Evolutionary conservation across 176 grass and related monocot species (phyloP).

Genomic region (Oryza punctata): DNA sequence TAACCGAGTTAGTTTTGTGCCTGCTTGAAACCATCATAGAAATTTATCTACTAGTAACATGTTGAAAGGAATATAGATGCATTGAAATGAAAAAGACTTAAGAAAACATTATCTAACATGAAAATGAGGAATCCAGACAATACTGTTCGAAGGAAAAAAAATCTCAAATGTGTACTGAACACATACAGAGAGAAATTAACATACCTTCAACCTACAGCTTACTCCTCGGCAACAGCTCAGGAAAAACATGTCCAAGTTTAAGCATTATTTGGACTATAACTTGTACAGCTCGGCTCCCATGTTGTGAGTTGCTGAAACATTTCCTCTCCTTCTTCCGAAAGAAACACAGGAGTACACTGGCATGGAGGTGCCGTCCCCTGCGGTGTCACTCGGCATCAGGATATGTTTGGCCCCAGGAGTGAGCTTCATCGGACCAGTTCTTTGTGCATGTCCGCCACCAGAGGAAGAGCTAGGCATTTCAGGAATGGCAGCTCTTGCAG

Average conservation of each 20-base stretch:
- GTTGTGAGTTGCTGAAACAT: slow-evolving; percentile 22
- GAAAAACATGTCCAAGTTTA: background rate
- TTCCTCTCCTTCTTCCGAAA: slow-evolving; percentile 17
- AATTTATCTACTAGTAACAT: background rate
- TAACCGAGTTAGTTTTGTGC: background rate
- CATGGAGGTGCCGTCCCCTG: slow-evolving; percentile 25
- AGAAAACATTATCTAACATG: background rate
- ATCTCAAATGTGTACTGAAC: background rate
- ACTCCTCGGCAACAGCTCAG: background rate
- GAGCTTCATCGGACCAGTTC: slow-evolving; percentile 55
- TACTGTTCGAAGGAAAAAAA: background rate
- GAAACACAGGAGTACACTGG: slow-evolving; percentile 52
- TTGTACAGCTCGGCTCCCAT: slow-evolving; percentile 27
- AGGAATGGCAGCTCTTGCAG: slow-evolving; percentile 21
- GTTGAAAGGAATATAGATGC: background rate
- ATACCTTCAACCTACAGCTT: slow-evolving; percentile 29
- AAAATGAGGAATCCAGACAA: background rate
- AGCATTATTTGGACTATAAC: slow-evolving; percentile 24
- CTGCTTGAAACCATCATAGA: background rate
- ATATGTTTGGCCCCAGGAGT: slow-evolving; percentile 53
- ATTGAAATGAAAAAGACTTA: background rate
- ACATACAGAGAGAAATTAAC: background rate
- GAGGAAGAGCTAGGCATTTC: slow-evolving; percentile 33
- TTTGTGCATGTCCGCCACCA: slow-evolving; percentile 23
- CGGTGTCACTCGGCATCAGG: slow-evolving; percentile 47